Conservation (phyloP, 208 protist genomes). For the Acanthamoeba castellanii region DNA sequence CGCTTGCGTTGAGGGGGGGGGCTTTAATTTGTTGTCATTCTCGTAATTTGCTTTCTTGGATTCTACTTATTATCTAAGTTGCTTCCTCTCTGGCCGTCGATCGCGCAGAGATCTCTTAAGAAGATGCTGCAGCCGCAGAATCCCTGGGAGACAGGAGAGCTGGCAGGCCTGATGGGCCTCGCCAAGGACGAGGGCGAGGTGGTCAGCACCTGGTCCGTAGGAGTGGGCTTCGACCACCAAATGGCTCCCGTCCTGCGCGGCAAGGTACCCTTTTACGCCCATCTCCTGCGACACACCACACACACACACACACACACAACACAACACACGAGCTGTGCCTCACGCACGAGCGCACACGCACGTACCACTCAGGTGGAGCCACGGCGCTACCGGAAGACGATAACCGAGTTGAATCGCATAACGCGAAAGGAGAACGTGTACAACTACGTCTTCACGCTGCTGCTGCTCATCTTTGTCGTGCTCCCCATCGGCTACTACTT, state of each 20-base stretch:
- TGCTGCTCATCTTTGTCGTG: slow-evolving; percentile 23
- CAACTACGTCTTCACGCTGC: slow-evolving; percentile 36
- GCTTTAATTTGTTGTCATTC: too few species aligned
- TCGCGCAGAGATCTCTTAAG: too few species aligned
- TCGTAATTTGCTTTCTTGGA: too few species aligned
- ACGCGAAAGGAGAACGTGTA: slow-evolving; percentile 53
- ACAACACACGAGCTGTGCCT: not conserved
- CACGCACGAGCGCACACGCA: not conserved
- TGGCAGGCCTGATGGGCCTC: not conserved
- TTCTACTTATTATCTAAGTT: too few species aligned
- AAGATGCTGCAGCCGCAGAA: slow-evolving; percentile 38
- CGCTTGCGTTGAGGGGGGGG: too few species aligned
- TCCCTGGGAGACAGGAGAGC: slow-evolving; percentile 43
- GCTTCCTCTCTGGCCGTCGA: too few species aligned
- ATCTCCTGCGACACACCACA: not conserved
- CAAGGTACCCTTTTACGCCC: not conserved
- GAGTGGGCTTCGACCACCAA: not conserved
- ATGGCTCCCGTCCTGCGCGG: slow-evolving; percentile 7
- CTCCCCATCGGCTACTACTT: slow-evolving; percentile 48
- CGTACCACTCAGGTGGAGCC: not conserved
- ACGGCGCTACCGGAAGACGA: slow-evolving; percentile 27
- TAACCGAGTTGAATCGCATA: not conserved
- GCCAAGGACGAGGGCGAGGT: slow-evolving; percentile 22
- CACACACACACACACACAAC: not conserved
- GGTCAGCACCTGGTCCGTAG: slow-evolving; percentile 11